These are phyloP conservation scores for Coffea humblotiana DNA, from an alignment of 305 asterid species.

Conservation along the genomic window DNA sequence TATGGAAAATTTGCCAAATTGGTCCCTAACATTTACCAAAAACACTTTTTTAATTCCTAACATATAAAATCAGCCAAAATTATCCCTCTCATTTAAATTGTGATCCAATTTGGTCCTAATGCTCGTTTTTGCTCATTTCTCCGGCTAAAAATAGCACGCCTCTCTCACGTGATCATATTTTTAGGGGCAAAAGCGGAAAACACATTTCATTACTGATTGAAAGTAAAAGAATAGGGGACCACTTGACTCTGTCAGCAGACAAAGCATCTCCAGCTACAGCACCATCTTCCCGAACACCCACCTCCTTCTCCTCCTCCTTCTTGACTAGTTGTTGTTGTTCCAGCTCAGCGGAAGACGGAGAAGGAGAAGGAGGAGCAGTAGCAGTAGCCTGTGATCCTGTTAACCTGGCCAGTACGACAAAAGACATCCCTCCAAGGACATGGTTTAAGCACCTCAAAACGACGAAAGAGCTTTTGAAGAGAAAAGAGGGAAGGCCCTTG, in stretches of 20 bases:
- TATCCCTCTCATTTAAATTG: too few relatives aligned
- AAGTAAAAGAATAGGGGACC: too few relatives aligned
- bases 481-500: conserved; percentile 34
- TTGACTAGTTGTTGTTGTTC: conserved; percentile 17
- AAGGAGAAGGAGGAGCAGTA: not conserved
- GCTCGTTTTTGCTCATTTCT: too few relatives aligned
- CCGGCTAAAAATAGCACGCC: too few relatives aligned
- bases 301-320: conserved; percentile 3
- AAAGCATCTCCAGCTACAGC: not conserved
- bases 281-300: conserved; percentile 8
- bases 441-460: conserved; percentile 45
- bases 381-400: conserved; percentile 41
- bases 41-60: too few relatives aligned
- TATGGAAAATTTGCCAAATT: too few relatives aligned
- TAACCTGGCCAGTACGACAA: conserved; percentile 48
- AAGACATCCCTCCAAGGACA: conserved; percentile 49
- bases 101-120: too few relatives aligned
- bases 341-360: not conserved
- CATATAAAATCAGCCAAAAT: too few relatives aligned
- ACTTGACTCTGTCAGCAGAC: not conserved
- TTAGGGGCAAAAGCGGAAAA: too few relatives aligned
- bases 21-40: too few relatives aligned
- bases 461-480: conserved; percentile 41
- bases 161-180: too few relatives aligned
- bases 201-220: too few relatives aligned